phyloP scores from a whole-genome alignment of 2,329 filamentous ascomycete genomes.

The Aspergillus novofumigatus region DNA sequence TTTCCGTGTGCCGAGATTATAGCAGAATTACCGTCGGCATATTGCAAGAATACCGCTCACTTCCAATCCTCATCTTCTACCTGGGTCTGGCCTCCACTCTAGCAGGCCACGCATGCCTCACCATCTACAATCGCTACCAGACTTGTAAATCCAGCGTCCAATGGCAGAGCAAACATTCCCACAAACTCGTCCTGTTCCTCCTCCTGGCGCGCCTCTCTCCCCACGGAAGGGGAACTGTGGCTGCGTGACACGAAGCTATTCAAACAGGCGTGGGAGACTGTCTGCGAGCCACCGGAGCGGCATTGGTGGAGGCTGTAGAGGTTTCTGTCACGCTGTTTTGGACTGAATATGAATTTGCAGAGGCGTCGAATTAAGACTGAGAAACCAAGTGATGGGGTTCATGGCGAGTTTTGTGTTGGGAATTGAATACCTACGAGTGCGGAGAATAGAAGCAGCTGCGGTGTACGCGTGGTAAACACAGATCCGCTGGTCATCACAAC shows the following conservation, averaged over 20 bases:
- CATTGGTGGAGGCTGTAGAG: constrained; percentile 53
- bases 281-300: constrained; percentile 20
- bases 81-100: background rate
- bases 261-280: too few relatives aligned
- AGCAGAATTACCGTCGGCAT: background rate
- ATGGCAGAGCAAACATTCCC: background rate
- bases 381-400: constrained; percentile 1
- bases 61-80: background rate
- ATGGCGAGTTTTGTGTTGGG: background rate
- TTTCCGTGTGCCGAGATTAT: too few relatives aligned
- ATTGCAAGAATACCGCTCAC: background rate
- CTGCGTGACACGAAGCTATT: too few relatives aligned
- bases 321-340: constrained; percentile 6
- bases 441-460: too few relatives aligned
- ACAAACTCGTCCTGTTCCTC: background rate
- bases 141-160: background rate
- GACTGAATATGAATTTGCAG: background rate
- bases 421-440: background rate
- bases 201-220: background rate
- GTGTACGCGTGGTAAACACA: too few relatives aligned
- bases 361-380: background rate
- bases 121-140: background rate
- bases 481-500: too few relatives aligned
- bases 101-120: background rate
- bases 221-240: too few relatives aligned